These are phyloP conservation scores for Aspergillus saccharolyticus DNA, from an alignment of 495 filamentous ascomycete genomes.

Conservation along the genomic window DNA sequence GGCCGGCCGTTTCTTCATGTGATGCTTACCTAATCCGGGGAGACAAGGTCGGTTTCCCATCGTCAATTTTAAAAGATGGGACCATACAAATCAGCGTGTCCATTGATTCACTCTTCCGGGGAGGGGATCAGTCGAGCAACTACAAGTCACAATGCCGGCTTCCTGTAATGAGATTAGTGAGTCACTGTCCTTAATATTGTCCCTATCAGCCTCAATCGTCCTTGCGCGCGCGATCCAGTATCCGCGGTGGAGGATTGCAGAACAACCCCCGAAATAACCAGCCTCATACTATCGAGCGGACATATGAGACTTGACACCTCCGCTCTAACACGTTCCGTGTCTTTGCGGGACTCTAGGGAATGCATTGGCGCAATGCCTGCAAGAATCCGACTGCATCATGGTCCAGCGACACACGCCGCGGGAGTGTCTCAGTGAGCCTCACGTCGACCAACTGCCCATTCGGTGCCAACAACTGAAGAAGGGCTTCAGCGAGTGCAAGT, in stretches of 20 bases:
- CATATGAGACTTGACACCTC: background rate
- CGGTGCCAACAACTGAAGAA: conserved; percentile 90
- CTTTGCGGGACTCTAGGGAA: conserved; percentile 53
- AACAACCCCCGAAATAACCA: background rate
- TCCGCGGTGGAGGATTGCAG: background rate
- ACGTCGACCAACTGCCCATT: conserved; percentile 70
- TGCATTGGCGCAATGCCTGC: conserved; percentile 88
- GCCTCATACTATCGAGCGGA: background rate
- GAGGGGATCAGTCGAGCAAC: conserved; percentile 4
- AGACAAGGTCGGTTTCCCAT: conserved; percentile 1
- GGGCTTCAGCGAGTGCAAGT: conserved; percentile 90
- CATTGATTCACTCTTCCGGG: background rate
- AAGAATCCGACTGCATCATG: conserved; percentile 93
- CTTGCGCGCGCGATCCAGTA: conserved; percentile 14
- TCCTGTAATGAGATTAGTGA: conserved; percentile 95
- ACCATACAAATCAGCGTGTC: background rate
- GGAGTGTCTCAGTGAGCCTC: conserved; percentile 81
- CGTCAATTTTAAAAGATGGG: no score
- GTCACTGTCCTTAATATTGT: conserved; percentile 19
- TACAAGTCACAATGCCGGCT: conserved; percentile 67
- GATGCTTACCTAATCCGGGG: conserved; percentile 40
- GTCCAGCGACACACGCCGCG: conserved; percentile 76
- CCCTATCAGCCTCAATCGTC: background rate
- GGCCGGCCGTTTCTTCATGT: conserved; percentile 22
- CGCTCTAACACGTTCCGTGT: background rate